Conservation (phyloP, 2,329 filamentous ascomycete genomes). For the Endothia cerciana region DNA sequence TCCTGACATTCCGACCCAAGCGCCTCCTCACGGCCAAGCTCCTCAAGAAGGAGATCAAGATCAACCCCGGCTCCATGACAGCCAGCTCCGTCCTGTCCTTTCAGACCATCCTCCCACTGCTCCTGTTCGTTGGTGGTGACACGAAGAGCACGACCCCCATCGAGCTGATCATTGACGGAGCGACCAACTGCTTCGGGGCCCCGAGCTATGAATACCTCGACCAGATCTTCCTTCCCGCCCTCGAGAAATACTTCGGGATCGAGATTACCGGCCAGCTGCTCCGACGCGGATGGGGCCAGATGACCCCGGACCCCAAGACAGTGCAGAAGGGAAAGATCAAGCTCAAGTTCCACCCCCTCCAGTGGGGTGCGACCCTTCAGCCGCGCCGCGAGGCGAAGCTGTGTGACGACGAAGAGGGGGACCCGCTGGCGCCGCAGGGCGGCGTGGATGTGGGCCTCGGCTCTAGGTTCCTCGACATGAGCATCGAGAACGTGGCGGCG, state of each 20-base stretch:
- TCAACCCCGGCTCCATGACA: constrained; percentile 53
- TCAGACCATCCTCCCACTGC: constrained; percentile 62
- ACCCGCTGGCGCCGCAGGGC: background rate
- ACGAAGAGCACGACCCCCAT: constrained; percentile 47
- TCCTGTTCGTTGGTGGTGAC: constrained; percentile 53
- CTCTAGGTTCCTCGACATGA: constrained; percentile 27
- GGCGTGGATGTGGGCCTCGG: background rate
- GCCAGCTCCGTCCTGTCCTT: constrained; percentile 63
- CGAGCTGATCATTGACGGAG: constrained; percentile 57
- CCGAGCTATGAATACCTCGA: constrained; percentile 64
- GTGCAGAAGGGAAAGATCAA: constrained; percentile 46
- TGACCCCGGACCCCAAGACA: constrained; percentile 38
- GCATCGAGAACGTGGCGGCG: constrained; percentile 51
- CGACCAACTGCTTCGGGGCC: constrained; percentile 62
- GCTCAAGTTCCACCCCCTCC: constrained; percentile 49
- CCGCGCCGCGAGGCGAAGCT: constrained; percentile 34
- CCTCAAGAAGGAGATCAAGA: constrained; percentile 51
- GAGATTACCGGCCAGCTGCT: constrained; percentile 49
- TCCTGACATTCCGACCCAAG: constrained; percentile 51
- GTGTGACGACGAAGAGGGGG: constrained; percentile 30
- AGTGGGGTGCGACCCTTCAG: constrained; percentile 41
- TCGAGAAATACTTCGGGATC: constrained; percentile 56
- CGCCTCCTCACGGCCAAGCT: constrained; percentile 40
- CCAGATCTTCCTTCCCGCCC: constrained; percentile 60
- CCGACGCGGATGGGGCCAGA: constrained; percentile 53